Conservation (phyloP, 2,329 filamentous ascomycete genomes). For the Aspergillus sp. region DNA sequence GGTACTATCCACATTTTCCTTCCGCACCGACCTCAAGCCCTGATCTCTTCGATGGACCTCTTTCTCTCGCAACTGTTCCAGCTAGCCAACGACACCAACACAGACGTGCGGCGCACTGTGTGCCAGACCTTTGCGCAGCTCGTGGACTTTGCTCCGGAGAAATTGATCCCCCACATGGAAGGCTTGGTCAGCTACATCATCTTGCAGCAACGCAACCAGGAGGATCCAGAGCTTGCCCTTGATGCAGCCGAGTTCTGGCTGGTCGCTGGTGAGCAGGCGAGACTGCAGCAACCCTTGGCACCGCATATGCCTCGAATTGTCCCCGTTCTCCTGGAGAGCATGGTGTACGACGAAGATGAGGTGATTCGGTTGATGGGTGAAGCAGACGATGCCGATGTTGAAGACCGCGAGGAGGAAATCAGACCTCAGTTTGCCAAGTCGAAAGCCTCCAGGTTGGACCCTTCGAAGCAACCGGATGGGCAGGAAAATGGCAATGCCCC, state of each 20-base stretch:
- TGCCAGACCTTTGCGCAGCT: slow-evolving; percentile 90
- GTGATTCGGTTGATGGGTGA: slow-evolving; percentile 77
- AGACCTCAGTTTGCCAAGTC: slow-evolving; percentile 82
- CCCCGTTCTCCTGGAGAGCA: slow-evolving; percentile 82
- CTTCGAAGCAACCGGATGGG: slow-evolving; percentile 36
- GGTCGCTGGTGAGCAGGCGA: slow-evolving; percentile 78
- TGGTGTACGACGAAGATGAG: slow-evolving; percentile 95
- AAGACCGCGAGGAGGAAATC: slow-evolving; percentile 85
- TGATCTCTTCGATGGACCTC: slow-evolving; percentile 71
- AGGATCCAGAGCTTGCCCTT: slow-evolving; percentile 82
- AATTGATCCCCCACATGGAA: slow-evolving; percentile 78
- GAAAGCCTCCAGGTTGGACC: slow-evolving; percentile 54
- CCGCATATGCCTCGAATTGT: slow-evolving; percentile 80
- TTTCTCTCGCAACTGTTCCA: slow-evolving; percentile 78
- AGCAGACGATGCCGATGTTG: slow-evolving; percentile 81
- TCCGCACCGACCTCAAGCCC: slow-evolving; percentile 71
- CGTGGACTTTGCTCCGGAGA: slow-evolving; percentile 83
- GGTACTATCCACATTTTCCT: slow-evolving; percentile 89
- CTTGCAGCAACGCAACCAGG: slow-evolving; percentile 70
- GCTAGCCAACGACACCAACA: slow-evolving; percentile 66
- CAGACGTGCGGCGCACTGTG: slow-evolving; percentile 84
- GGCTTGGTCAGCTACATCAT: slow-evolving; percentile 92
- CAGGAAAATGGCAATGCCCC: slow-evolving; percentile 41
- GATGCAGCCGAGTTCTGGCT: slow-evolving; percentile 98
- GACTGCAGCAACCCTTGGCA: slow-evolving; percentile 66